Evolutionary conservation across 371 early-diverging fungal species (phyloP).

Genomic region (Lichtheimia hyalospora): DNA sequence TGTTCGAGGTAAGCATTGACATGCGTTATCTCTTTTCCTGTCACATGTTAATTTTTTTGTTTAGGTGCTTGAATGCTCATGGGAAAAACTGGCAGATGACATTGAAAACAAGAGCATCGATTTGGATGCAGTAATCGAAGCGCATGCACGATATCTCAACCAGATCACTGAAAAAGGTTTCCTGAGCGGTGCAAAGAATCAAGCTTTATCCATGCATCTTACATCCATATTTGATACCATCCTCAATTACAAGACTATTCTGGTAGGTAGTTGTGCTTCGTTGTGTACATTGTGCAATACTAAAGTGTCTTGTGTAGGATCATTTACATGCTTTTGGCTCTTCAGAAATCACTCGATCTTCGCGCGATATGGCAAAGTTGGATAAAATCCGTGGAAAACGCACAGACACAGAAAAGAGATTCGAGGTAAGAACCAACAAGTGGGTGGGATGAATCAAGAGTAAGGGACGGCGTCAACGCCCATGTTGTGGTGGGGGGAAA

Average conservation of each 20-base stretch:
- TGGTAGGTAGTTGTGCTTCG: slow-evolving; percentile 13
- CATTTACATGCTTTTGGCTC: slow-evolving; percentile 26
- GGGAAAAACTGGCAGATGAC: slow-evolving; percentile 74
- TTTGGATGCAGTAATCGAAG: slow-evolving; percentile 71
- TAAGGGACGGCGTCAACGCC: too few species aligned
- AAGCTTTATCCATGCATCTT: slow-evolving; percentile 33
- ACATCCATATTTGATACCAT: slow-evolving; percentile 39
- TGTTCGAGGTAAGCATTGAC: slow-evolving; percentile 63
- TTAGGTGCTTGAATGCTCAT: slow-evolving; percentile 88
- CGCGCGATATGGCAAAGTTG: slow-evolving; percentile 16
- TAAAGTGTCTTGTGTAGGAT: slow-evolving; percentile 18
- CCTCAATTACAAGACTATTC: slow-evolving; percentile 27
- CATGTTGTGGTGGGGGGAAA: too few species aligned
- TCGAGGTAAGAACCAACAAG: slow-evolving; percentile 22
- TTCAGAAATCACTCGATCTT: slow-evolving; percentile 1
- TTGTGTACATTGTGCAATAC: not conserved
- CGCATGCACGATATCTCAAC: slow-evolving; percentile 65
- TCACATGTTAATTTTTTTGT: not conserved
- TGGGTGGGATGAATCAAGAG: too few species aligned
- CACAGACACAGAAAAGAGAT: slow-evolving; percentile 29
- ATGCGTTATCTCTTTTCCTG: not conserved
- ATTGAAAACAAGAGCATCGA: slow-evolving; percentile 63
- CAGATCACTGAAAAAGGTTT: slow-evolving; percentile 68
- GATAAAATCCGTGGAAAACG: slow-evolving; percentile 31
- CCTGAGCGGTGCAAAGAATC: slow-evolving; percentile 53